A percentile compares a stretch with the other conserved stretches of the same genome.
phyloP scores from a whole-genome alignment of 2,329 filamentous ascomycete genomes.

The Sporothrix pseudoabietina region DNA sequence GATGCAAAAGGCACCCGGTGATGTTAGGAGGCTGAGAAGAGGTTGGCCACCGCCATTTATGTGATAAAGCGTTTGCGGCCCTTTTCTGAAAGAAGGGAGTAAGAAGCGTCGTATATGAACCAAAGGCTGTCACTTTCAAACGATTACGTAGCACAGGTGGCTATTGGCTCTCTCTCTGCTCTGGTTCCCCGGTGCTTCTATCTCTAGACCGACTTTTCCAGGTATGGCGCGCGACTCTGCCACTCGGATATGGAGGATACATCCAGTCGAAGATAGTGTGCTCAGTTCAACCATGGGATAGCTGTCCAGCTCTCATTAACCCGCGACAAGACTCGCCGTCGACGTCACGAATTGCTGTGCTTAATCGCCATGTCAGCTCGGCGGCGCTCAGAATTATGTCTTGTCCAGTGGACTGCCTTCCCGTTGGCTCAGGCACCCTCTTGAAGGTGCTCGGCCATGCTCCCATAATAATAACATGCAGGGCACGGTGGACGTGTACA shows the following conservation, averaged over 20 bases:
- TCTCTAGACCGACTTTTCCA: background rate
- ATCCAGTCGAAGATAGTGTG: background rate
- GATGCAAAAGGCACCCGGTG: background rate
- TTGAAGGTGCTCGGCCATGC: background rate
- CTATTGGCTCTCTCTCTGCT: background rate
- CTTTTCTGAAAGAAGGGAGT: background rate
- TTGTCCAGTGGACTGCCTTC: background rate
- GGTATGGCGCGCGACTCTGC: background rate
- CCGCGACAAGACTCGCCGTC: constrained; percentile 7
- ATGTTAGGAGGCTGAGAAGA: constrained; percentile 23
- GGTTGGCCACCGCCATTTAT: constrained; percentile 7
- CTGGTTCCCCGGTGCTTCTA: background rate
- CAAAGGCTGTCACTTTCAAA: background rate
- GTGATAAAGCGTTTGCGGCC: background rate
- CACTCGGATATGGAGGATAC: background rate
- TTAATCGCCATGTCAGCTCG: background rate
- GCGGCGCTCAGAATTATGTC: background rate
- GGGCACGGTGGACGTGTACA: background rate
- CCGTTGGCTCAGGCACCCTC: background rate
- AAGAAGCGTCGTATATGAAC: background rate
- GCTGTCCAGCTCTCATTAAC: background rate
- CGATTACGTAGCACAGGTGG: background rate
- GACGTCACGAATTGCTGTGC: constrained; percentile 4
- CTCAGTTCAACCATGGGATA: background rate
- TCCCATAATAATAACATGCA: background rate